Conservation (phyloP, 1,284 basidiomycete genomes). For the Amylostereum areolatum region DNA sequence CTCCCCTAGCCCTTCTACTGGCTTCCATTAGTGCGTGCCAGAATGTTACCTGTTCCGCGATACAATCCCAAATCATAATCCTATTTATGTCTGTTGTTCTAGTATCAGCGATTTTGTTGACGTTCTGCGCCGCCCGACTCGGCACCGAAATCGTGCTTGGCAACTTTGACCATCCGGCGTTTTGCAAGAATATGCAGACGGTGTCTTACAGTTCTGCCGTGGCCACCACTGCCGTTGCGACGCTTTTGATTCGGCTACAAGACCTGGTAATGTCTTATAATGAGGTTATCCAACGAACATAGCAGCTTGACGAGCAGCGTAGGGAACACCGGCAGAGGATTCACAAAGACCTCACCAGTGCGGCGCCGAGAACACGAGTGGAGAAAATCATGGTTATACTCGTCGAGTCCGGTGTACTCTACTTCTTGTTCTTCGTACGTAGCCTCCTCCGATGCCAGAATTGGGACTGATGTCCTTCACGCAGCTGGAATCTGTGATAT, state of each 20-base stretch:
- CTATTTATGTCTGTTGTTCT: too few species aligned
- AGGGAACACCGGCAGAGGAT: background rate
- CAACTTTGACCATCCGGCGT: constrained; percentile 1
- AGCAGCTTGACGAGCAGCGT: background rate
- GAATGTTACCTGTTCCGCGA: background rate
- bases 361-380: background rate
- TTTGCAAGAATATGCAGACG: constrained; percentile 4
- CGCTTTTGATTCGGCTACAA: constrained; percentile 6
- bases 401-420: constrained; percentile 7
- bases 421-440: constrained; percentile 9
- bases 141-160: background rate
- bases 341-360: background rate
- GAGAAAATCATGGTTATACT: constrained; percentile 7
- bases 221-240: constrained; percentile 5
- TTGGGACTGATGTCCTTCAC: too few species aligned
- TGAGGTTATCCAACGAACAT: too few species aligned
- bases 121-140: too few species aligned
- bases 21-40: constrained; percentile 4
- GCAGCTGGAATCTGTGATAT: constrained; percentile 10
- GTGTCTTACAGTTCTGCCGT: constrained; percentile 2
- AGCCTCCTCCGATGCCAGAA: too few species aligned
- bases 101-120: too few species aligned
- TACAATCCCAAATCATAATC: too few species aligned
- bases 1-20: constrained; percentile 1
- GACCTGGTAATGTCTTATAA: constrained; percentile 1